These are phyloP conservation scores for Xerocomus amazonicus DNA, from an alignment of 1,284 basidiomycete species.

Conservation along the genomic window DNA sequence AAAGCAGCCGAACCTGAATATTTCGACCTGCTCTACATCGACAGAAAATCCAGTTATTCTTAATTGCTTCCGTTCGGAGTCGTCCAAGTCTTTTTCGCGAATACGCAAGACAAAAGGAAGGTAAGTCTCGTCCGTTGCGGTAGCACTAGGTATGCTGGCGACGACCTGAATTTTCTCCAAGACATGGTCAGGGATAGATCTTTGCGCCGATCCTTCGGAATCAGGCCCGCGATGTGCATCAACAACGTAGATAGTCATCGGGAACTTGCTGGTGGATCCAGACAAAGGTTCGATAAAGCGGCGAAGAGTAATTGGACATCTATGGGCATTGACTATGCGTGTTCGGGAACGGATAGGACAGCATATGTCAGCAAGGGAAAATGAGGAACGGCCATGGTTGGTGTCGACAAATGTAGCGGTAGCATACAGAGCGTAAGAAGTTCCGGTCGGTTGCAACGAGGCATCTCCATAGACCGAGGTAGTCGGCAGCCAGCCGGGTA, in stretches of 20 bases:
- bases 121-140: conserved; percentile 42
- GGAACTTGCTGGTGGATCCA: conserved; percentile 24
- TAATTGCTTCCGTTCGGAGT: conserved; percentile 47
- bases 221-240: conserved; percentile 21
- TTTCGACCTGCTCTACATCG: conserved; percentile 59
- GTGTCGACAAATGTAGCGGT: conserved; percentile 53
- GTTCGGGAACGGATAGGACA: conserved; percentile 43
- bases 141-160: conserved; percentile 54
- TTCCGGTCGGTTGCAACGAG: conserved; percentile 43
- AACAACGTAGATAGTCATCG: conserved; percentile 25
- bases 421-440: conserved; percentile 64
- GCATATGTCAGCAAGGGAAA: conserved; percentile 48
- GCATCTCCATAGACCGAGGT: conserved; percentile 47
- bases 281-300: conserved; percentile 44
- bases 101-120: conserved; percentile 58
- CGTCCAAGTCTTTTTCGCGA: conserved; percentile 49
- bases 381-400: conserved; percentile 38
- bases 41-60: conserved; percentile 53
- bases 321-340: conserved; percentile 35
- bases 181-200: conserved; percentile 47
- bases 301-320: conserved; percentile 39
- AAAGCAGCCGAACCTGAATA: conserved; percentile 50
- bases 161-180: conserved; percentile 60
- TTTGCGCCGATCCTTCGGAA: conserved; percentile 4
- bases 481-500: conserved; percentile 77